Conservation (phyloP, 495 filamentous ascomycete genomes). For the Melanomma pulvis-pyrius region DNA sequence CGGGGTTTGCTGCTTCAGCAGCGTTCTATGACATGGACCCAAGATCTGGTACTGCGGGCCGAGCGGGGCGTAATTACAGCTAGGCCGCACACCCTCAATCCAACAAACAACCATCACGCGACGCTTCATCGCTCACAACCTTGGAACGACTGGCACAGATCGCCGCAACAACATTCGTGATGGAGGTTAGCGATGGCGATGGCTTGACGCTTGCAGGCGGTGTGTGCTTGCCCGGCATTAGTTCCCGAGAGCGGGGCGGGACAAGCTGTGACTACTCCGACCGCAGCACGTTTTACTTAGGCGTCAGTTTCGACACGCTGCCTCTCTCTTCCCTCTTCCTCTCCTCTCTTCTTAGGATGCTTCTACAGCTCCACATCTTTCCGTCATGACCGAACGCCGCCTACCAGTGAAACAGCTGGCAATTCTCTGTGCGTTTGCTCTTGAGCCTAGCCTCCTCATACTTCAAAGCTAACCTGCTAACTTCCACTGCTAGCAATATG, state of each 20-base stretch:
- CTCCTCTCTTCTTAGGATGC: conserved; percentile 8
- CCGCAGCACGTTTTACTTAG: background rate
- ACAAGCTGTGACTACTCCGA: background rate
- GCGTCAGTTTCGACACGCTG: background rate
- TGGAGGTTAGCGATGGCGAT: background rate
- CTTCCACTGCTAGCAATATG: conserved; percentile 57
- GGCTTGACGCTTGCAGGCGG: background rate
- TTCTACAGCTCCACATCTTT: background rate
- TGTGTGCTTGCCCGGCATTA: background rate
- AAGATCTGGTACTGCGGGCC: background rate
- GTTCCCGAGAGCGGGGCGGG: background rate
- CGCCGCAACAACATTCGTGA: background rate
- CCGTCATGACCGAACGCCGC: conserved; percentile 37
- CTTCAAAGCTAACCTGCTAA: background rate
- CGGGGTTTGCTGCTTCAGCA: background rate
- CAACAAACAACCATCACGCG: background rate
- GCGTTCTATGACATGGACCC: background rate
- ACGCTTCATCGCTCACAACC: background rate
- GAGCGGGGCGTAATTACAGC: background rate
- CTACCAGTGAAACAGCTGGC: conserved; percentile 44
- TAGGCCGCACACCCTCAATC: background rate
- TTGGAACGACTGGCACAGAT: background rate
- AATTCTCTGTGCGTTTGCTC: conserved; percentile 37
- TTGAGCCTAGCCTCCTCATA: background rate
- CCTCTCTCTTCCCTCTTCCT: background rate